Percentiles rank a stretch among this genome's conserved stretches.
Evolutionary conservation across 257 asterid genomes (phyloP).

Genomic region (Knoxia roxburghii): DNA sequence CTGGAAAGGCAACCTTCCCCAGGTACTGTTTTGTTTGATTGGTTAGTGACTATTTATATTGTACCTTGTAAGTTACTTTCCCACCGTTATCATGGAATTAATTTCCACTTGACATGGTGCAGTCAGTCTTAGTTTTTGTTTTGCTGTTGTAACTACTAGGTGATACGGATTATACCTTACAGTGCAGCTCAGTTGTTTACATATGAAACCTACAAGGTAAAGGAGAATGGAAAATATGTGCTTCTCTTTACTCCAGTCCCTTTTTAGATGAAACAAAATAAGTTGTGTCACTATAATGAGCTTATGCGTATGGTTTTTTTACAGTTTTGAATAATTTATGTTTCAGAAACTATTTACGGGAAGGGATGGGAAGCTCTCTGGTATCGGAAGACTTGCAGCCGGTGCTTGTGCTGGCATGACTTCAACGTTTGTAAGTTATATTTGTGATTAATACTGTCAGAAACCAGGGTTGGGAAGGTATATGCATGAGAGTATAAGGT

Average conservation of each 20-base stretch:
- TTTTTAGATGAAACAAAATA: not conserved
- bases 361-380: slow-evolving; percentile 75
- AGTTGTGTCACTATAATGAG: slow-evolving; percentile 3
- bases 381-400: slow-evolving; percentile 91
- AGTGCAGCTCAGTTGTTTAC: slow-evolving; percentile 94
- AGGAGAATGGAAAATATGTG: slow-evolving; percentile 6
- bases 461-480: not conserved
- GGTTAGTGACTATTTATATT: not conserved
- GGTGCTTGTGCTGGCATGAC: slow-evolving; percentile 99
- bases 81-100: not conserved
- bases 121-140: not conserved
- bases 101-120: not conserved
- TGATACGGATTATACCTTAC: slow-evolving; percentile 88
- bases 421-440: slow-evolving; percentile 91
- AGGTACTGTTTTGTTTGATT: slow-evolving; percentile 37
- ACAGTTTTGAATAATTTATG: slow-evolving; percentile 9
- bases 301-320: not conserved
- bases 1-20: slow-evolving; percentile 98
- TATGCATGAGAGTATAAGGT: not conserved
- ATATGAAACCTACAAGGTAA: slow-evolving; percentile 93
- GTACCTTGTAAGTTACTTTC: not conserved
- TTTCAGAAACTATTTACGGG: slow-evolving; percentile 67
- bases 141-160: slow-evolving; percentile 41
- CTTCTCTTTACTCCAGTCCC: not conserved
- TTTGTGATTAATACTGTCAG: slow-evolving; percentile 10